Base-by-base conservation (phyloP, 2,329 filamentous ascomycete genomes). In the Nectriaceae sp. region DNA sequence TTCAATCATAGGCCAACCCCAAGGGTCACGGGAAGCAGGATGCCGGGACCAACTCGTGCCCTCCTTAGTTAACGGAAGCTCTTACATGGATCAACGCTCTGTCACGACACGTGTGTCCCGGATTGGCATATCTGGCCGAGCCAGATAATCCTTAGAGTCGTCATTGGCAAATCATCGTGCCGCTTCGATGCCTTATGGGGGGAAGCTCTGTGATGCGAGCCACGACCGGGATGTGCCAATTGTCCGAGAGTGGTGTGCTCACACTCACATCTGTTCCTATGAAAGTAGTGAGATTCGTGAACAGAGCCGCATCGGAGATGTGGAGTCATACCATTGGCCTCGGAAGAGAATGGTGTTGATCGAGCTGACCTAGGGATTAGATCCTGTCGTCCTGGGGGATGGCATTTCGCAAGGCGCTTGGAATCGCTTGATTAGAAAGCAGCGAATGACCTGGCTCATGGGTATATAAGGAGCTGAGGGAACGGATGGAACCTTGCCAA, bases 261-360 rank as follows among this genome's bases (percentile, higher is more conserved):
- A 39, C 40, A 16, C 20, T 47, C 39, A 16, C 44, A 26, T 6
- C 6, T 13, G 6, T 13, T 29, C 24, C 6, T 29, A 6, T 15
- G 40, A 29, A 31, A 24, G 48, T 21, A 57, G 52, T 44, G 36
- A 40, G 48, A 33, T 45, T 42, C 38, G 39, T 33, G 31, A 53
- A 49, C 52, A 57, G 57, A 64, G 59, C 52, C 55, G 52, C 60
- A 58, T 42, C 31, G 33, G 35, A 50, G 48, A 67, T 63, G 64
- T 67, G 62, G 53, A 56, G 50, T 50, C 38, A 46, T 47, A 42
- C 55, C 50, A 64, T 65, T 67, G 65, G 64, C 51, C 47, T 54
- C 41, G 29, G 21, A 2, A n/a, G 36, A 49, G 21, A 24, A 47
- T 42, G 40, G 44, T 46, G 47, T 49, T 36, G 47, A 63, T 59